These are phyloP conservation scores for Cryptosporidium parvum DNA, from an alignment of 169 alveolate species.

Conservation along the genomic window DNA sequence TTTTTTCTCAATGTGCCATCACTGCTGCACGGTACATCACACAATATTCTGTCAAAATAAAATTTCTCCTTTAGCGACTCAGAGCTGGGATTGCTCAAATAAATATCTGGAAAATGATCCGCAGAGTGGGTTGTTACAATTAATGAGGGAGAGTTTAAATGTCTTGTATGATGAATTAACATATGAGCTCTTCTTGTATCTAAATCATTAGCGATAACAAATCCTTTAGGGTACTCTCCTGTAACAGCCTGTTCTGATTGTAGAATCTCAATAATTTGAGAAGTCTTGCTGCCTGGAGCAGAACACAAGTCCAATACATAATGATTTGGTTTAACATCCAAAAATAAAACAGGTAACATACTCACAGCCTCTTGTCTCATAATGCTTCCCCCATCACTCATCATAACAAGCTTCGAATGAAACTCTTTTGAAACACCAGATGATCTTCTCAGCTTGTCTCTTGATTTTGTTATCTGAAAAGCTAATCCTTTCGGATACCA, in stretches of 20 bases:
- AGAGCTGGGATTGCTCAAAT: conserved; percentile 74
- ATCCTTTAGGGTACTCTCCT: conserved; percentile 79
- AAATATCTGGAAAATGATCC: conserved; percentile 87
- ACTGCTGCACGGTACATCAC: conserved; percentile 97
- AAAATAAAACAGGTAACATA: conserved; percentile 89
- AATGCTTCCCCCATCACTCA: conserved; percentile 84
- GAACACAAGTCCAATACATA: conserved; percentile 91
- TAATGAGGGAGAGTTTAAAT: conserved; percentile 88
- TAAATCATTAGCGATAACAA: conserved; percentile 93
- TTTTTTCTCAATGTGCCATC: conserved; percentile 95
- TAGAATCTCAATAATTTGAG: conserved; percentile 84
- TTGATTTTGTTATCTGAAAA: conserved; percentile 80
- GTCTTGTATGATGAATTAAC: conserved; percentile 92
- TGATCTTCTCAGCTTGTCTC: conserved; percentile 82
- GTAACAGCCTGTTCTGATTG: conserved; percentile 36
- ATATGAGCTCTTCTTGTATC: conserved; percentile 93
- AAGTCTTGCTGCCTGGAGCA: conserved; percentile 92
- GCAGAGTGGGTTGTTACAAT: conserved; percentile 91
- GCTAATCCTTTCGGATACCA: conserved; percentile 79
- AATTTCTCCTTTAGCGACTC: conserved; percentile 77
- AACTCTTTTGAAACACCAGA: conserved; percentile 78
- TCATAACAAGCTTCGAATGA: conserved; percentile 78
- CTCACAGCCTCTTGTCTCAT: conserved; percentile 90
- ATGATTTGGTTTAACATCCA: conserved; percentile 79
- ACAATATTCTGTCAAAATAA: conserved; percentile 88